Percentiles rank a stretch among this genome's conserved stretches.
These are phyloP conservation scores for Aureobasidium sp. DNA, from an alignment of 2,329 filamentous ascomycete species.

Conservation along the genomic window DNA sequence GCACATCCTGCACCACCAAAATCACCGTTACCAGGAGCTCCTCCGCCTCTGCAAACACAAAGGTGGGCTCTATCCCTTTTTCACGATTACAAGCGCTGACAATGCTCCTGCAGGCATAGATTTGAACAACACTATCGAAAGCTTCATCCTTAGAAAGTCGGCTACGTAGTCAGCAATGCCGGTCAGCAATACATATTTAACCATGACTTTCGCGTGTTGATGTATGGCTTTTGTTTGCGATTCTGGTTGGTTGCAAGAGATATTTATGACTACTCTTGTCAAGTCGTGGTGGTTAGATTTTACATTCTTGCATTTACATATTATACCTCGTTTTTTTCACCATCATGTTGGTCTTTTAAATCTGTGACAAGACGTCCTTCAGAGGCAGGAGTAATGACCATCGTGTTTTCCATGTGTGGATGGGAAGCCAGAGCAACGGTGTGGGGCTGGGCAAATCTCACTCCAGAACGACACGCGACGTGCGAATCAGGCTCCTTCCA, in stretches of 20 bases:
- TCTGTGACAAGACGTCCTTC: not conserved
- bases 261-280: not conserved
- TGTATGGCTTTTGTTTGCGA: not conserved
- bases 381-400: not conserved
- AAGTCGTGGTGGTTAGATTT: not conserved
- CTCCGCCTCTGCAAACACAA: not conserved
- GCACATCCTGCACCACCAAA: slow-evolving; percentile 16
- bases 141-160: too few relatives aligned
- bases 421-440: not conserved
- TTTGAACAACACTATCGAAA: slow-evolving; percentile 17
- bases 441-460: not conserved
- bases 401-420: not conserved
- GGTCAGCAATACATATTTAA: not conserved
- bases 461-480: not conserved
- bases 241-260: not conserved
- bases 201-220: not conserved
- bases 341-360: not conserved
- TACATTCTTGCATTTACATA: slow-evolving; percentile 1
- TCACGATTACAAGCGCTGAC: not conserved
- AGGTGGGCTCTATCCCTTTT: not conserved
- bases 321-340: not conserved
- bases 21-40: slow-evolving; percentile 15
- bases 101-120: not conserved
- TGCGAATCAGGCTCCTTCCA: not conserved
- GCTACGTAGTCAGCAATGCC: too few relatives aligned